Base-by-base conservation (phyloP, 2,329 filamentous ascomycete genomes). In the Ceratocystis papillata region DNA sequence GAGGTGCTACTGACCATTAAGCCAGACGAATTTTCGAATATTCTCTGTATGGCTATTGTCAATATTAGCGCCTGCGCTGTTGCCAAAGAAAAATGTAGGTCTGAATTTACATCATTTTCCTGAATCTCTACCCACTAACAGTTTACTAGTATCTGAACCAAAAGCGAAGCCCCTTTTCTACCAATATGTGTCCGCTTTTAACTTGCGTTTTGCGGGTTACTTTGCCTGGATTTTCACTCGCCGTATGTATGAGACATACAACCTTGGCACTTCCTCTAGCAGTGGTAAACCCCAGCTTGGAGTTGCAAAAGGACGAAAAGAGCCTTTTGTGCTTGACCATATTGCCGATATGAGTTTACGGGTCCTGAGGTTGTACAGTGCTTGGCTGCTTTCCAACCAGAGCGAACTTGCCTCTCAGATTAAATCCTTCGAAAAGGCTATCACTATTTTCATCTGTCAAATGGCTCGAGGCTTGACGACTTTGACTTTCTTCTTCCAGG, bases 1-100 rank as follows among this genome's bases (percentile, higher is more conserved):
- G 66, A 69, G 45, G 68, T 69, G 6, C 37, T 69, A 2, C 60
- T 66, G 20, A 62, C 41, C 10, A 59, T 64, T 17, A 62, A 62
- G 12, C 17, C 55, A 7, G 46, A 65, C 4, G 50, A 63, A 3
- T 65, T 64, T 20, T 45, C 33, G 20, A 53, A 55, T 20, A 57
- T 68, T 60, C 28, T 68, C 20, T 30, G 62, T 73, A 87, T 96
- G 75, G 83, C 89, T 5, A 78, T 96, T 57, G 85, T 93, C 70
- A 97, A 95, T 71, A 88, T 97, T 69, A 86, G 90, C 5, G 90
- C 92, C 5, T 90, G 94, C 73, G 83, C 87, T 69, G 81, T 89
- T 72, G 87, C 90, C 55, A 80, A 79, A 37, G 77, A 82, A 28
- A 68, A 68, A 30, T 60, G 62, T 63, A 45, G 15, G 61, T 45